Conservation (phyloP, 1,139 yeast species). For the Debaryomyces subglobosus region DNA sequence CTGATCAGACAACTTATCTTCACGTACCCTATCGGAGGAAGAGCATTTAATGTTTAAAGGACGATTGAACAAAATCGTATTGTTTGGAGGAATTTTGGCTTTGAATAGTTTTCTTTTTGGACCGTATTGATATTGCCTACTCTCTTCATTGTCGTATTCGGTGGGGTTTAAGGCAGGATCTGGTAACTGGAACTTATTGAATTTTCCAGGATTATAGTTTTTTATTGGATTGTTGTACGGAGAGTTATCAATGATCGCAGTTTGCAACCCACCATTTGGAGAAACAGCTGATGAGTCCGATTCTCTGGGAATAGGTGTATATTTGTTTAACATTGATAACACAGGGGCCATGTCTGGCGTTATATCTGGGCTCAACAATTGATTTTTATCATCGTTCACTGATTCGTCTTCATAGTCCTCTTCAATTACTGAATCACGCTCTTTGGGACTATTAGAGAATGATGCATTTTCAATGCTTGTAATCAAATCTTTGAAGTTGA, state of each 20-base stretch:
- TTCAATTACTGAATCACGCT: conserved; percentile 9
- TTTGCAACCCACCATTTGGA: conserved; percentile 11
- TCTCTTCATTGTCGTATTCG: conserved; percentile 4
- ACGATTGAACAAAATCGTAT: conserved; percentile 18
- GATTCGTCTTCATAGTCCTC: conserved; percentile 18
- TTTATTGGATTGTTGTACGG: conserved; percentile 13
- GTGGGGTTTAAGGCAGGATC: conserved; percentile 38
- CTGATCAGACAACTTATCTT: conserved; percentile 25
- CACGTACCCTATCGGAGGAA: conserved; percentile 4
- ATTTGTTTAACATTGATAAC: conserved; percentile 32
- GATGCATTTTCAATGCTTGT: conserved; percentile 8
- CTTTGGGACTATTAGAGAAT: not conserved
- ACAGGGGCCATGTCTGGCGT: conserved; percentile 49
- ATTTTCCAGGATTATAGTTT: not conserved
- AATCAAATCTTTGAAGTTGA: conserved; percentile 46
- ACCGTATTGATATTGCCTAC: conserved; percentile 20
- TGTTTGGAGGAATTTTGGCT: conserved; percentile 26
- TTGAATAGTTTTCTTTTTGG: conserved; percentile 29
- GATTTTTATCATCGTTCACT: conserved; percentile 12
- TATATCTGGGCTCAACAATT: conserved; percentile 46
- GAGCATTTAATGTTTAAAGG: conserved; percentile 7
- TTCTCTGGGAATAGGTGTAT: conserved; percentile 12
- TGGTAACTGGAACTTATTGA: conserved; percentile 34
- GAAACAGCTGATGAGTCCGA: conserved; percentile 3
- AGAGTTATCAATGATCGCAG: conserved; percentile 14